phyloP scores from a whole-genome alignment of 1,139 yeast species.

The Pichia norvegensis region DNA sequence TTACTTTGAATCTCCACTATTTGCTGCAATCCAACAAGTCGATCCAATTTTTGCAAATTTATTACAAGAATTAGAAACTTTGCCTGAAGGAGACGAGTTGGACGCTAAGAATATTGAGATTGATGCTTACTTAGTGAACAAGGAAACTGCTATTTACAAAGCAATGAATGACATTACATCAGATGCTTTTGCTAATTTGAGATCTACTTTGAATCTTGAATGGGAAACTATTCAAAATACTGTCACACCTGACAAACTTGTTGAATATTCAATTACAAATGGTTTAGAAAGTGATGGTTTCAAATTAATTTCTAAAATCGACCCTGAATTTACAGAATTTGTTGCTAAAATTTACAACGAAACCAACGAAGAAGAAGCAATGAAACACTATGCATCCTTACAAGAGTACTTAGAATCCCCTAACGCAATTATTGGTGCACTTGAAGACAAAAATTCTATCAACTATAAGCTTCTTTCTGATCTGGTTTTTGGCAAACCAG shows the following conservation, averaged over 20 bases:
- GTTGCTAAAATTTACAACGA: constrained; percentile 12
- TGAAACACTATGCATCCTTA: constrained; percentile 14
- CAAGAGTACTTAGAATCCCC: constrained; percentile 17
- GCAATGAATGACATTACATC: constrained; percentile 21
- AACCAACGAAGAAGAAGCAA: constrained; percentile 13
- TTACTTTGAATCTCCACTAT: constrained; percentile 17
- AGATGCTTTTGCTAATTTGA: constrained; percentile 13
- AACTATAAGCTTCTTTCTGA: constrained; percentile 18
- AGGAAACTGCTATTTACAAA: constrained; percentile 17
- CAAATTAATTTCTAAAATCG: constrained; percentile 18
- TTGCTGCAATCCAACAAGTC: constrained; percentile 14
- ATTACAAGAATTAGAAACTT: constrained; percentile 19
- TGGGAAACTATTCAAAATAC: constrained; percentile 16
- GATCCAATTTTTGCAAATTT: constrained; percentile 22
- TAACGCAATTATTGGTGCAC: constrained; percentile 17
- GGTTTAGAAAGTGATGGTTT: constrained; percentile 22
- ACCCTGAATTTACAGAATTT: constrained; percentile 18
- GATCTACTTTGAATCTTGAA: constrained; percentile 16
- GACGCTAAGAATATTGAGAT: constrained; percentile 19
- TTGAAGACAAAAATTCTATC: constrained; percentile 19
- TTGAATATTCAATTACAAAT: constrained; percentile 18
- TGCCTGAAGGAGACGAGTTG: constrained; percentile 22
- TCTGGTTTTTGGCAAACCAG: constrained; percentile 8
- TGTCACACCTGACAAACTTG: constrained; percentile 20
- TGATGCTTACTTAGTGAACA: constrained; percentile 18